Percentiles rank a stretch among this genome's conserved stretches.
phyloP scores from a whole-genome alignment of 2,329 filamentous ascomycete genomes.

The Diaporthe ilicicola region DNA sequence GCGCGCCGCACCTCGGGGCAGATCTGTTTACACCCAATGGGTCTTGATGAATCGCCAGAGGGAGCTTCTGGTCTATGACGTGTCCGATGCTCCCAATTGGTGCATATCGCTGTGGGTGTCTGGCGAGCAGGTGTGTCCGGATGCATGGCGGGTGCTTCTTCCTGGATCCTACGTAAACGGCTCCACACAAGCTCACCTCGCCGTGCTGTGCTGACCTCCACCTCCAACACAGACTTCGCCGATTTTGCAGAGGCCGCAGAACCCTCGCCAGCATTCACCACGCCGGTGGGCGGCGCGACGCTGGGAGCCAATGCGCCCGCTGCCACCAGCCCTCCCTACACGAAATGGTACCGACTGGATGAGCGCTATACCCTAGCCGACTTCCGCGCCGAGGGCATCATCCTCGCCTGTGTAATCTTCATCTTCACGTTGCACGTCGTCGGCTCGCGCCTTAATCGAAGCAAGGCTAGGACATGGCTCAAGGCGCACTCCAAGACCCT shows the following conservation, averaged over 20 bases:
- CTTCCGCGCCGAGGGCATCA: slow-evolving; percentile 86
- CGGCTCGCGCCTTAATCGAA: slow-evolving; percentile 81
- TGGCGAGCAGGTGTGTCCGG: too few species aligned
- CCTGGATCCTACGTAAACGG: neutral
- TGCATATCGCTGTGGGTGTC: too few species aligned
- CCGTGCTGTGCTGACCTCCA: slow-evolving; percentile 38
- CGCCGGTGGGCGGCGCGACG: slow-evolving; percentile 56
- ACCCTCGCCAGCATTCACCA: slow-evolving; percentile 63
- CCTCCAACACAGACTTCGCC: slow-evolving; percentile 76
- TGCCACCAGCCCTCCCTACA: slow-evolving; percentile 71
- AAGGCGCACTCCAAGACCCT: slow-evolving; percentile 76
- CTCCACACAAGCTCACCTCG: slow-evolving; percentile 3
- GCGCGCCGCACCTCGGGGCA: too few species aligned
- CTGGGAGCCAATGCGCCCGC: slow-evolving; percentile 55
- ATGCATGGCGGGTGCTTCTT: neutral
- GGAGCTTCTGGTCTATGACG: too few species aligned
- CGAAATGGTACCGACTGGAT: slow-evolving; percentile 96
- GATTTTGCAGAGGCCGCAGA: slow-evolving; percentile 87
- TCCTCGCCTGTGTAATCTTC: slow-evolving; percentile 77
- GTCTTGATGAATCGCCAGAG: too few species aligned
- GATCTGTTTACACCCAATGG: too few species aligned
- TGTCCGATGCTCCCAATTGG: too few species aligned
- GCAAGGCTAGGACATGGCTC: slow-evolving; percentile 83
- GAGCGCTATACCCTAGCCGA: slow-evolving; percentile 86
- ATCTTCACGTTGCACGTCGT: slow-evolving; percentile 83